Evolutionary conservation across 371 early-diverging fungal species (phyloP).

Genomic region (Rhizopus arrhizus): DNA sequence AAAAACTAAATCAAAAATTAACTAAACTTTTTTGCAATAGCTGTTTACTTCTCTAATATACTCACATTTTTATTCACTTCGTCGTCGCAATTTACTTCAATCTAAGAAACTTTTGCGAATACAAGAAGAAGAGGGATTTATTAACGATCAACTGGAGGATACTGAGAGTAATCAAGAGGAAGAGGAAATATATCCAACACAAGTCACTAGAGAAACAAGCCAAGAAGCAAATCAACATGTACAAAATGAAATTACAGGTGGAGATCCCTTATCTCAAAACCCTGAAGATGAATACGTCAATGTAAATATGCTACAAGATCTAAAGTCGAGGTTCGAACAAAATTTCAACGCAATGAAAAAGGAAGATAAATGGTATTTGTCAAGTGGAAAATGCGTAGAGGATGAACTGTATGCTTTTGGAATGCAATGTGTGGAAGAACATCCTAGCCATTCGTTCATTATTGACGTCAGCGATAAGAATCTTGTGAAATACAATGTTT

Average conservation of each 20-base stretch:
- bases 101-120: conserved; percentile 1
- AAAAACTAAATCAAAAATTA: conserved; percentile 5
- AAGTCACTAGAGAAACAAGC: not conserved
- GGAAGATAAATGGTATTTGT: conserved; percentile 19
- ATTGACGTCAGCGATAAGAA: conserved; percentile 12
- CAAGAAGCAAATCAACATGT: conserved; percentile 1
- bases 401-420: conserved; percentile 27
- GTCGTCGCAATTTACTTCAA: conserved; percentile 5
- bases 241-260: not conserved
- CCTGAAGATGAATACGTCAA: not conserved
- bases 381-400: conserved; percentile 29
- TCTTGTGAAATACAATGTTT: conserved; percentile 8
- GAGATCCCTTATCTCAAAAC: conserved; percentile 3
- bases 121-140: not conserved
- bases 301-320: not conserved
- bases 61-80: conserved; percentile 4
- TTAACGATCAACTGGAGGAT: not conserved
- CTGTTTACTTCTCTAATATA: conserved; percentile 5
- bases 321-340: conserved; percentile 4
- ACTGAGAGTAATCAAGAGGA: conserved; percentile 1
- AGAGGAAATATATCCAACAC: conserved; percentile 1
- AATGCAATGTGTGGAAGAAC: conserved; percentile 21
- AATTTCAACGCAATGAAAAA: conserved; percentile 12
- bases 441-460: conserved; percentile 16
- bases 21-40: conserved; percentile 4